phyloP scores from a whole-genome alignment of 73 alveolate species.

The Symbiodinium pilosum region DNA sequence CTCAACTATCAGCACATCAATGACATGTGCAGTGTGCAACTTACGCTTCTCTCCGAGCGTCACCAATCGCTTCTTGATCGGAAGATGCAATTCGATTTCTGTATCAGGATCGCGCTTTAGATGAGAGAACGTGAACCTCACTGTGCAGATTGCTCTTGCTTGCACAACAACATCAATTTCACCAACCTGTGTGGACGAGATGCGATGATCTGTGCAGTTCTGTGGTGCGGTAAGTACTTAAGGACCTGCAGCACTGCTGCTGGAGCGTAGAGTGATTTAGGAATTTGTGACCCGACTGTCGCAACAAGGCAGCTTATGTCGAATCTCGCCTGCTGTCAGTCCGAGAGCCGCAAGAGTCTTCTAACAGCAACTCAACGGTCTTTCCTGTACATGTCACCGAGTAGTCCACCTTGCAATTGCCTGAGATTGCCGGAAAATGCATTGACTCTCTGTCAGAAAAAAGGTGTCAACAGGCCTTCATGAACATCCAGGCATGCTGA shows the following conservation, averaged over 20 bases:
- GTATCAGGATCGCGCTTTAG: background rate
- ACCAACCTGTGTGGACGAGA: background rate
- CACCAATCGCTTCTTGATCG: constrained; percentile 1
- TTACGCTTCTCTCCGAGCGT: background rate
- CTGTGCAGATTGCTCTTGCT: no score
- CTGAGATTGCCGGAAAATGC: background rate
- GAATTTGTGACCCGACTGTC: no score
- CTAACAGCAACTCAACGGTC: background rate
- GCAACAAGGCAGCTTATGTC: no score
- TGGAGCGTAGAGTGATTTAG: no score
- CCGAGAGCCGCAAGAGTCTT: constrained; percentile 49
- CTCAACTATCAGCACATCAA: background rate
- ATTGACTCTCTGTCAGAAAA: no score
- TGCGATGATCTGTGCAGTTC: background rate
- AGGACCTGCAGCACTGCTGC: background rate
- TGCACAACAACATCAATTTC: no score
- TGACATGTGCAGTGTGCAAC: background rate
- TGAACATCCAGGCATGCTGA: background rate
- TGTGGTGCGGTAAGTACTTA: background rate
- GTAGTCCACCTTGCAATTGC: constrained; percentile 26
- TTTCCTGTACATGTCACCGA: constrained; percentile 43
- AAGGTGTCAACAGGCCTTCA: background rate
- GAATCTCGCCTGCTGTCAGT: constrained; percentile 30
- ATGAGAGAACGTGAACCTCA: background rate
- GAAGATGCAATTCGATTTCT: background rate